Evolutionary conservation across 306 rosid genomes (phyloP), one percentile per base, ranked within the genome.

Genomic region (Vicia sativa): DNA sequence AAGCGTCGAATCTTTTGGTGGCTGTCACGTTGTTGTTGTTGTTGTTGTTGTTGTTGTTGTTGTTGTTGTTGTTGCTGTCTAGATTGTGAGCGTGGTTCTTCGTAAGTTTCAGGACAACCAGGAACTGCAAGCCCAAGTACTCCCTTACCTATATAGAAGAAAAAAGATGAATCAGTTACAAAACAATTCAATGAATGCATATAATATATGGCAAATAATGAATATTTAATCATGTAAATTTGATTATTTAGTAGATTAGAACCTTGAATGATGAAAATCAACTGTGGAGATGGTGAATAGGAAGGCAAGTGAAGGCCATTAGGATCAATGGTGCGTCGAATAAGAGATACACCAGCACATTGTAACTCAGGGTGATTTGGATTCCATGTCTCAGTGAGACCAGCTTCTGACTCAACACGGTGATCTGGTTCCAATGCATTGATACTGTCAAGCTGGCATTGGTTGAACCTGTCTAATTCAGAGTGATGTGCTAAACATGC

Each of bases 291-390:
- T 3, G 66, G 71, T 1, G 70, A 7, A 64, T 13, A 77, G 0
- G 82, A 77, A 4, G 85, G 81, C 63, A 77, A 14, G 61, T 62
- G 76, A 15, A 81, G 77, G 12, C 69, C 79, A 0, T 69, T 63
- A 4, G 41, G 26, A 2, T 62, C 3, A 2, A 81, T 11, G 50
- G 74, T 81, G 53, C 82, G 67, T 25, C 2, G 16, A 3, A 12
- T 3, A 35, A 70, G 1, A n/a, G 79, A 3, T 4, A 80, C 70
- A 13, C 81, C 81, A 0, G 61, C 70, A 7, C 79, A 72, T 11
- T 38, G 13, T 0, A 76, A 50, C 37, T 80, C 66, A 6, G 58
- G 70, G 49, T 68, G 65, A 19, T 35, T 57, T 2, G 78, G 43
- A 9, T 58, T 76, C 76, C 73, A 80, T 10, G 66, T 67, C 16